phyloP scores from a whole-genome alignment of 192 early-diverging fungal genomes.

The Phlyctochytrium bullatum region DNA sequence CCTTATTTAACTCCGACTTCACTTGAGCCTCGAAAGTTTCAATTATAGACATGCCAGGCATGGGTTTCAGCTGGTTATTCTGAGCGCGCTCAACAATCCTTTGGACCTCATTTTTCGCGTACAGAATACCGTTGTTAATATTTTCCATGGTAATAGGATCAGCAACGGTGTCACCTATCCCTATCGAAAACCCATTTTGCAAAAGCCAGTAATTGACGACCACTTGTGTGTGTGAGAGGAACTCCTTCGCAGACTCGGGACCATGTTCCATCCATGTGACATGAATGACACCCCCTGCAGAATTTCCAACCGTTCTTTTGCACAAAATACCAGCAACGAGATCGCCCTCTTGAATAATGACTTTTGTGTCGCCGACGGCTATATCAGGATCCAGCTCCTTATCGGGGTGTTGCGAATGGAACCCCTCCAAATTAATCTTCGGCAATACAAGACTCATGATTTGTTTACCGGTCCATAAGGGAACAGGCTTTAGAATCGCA shows the following conservation, averaged over 20 bases:
- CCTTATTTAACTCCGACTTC: conserved; percentile 82
- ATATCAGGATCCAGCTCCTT: conserved; percentile 63
- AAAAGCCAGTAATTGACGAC: conserved; percentile 96
- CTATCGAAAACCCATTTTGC: conserved; percentile 93
- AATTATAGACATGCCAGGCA: conserved; percentile 89
- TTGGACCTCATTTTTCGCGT: conserved; percentile 74
- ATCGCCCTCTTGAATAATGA: conserved; percentile 90
- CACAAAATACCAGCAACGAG: conserved; percentile 91
- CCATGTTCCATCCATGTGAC: conserved; percentile 94
- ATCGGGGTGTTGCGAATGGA: conserved; percentile 77
- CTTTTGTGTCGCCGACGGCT: conserved; percentile 86
- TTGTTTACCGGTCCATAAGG: conserved; percentile 99
- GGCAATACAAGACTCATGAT: conserved; percentile 89
- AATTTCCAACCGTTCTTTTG: conserved; percentile 90
- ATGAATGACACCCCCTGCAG: conserved; percentile 86
- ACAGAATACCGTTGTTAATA: conserved; percentile 74
- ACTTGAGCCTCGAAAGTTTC: conserved; percentile 89
- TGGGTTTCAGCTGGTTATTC: conserved; percentile 73
- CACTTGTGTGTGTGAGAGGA: conserved; percentile 90
- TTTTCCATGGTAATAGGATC: conserved; percentile 73
- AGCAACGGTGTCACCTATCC: conserved; percentile 97
- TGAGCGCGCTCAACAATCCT: conserved; percentile 81
- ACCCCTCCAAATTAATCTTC: conserved; percentile 85
- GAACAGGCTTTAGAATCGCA: conserved; percentile 92
- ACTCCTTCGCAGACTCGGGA: conserved; percentile 76